phyloP scores from a whole-genome alignment of 1,139 yeast species.

The Entelexis sorbosivorans region DNA sequence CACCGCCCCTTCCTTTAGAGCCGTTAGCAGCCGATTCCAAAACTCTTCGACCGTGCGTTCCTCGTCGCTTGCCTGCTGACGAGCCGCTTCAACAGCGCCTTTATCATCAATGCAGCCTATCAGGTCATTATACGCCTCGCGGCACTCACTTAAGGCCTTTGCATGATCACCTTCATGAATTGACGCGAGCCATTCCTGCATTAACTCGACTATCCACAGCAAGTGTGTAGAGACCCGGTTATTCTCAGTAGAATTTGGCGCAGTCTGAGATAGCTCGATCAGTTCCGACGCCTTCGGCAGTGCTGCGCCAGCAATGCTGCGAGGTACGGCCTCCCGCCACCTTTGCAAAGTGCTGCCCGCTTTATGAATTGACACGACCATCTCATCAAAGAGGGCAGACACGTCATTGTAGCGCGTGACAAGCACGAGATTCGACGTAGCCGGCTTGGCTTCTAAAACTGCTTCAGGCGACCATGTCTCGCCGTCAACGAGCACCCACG shows the following conservation, averaged over 20 bases:
- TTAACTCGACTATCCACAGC: neutral
- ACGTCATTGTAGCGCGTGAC: constrained; percentile 4
- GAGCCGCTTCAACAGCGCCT: neutral
- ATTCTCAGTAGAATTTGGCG: neutral
- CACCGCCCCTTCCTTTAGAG: neutral
- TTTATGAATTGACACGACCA: neutral
- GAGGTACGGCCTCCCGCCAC: neutral
- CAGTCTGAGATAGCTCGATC: neutral
- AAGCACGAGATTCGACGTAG: neutral
- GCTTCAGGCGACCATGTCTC: constrained; percentile 5
- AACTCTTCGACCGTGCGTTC: neutral
- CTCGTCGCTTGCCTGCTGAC: neutral
- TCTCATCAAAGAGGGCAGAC: neutral
- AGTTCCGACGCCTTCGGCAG: neutral
- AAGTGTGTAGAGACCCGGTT: neutral
- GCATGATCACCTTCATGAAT: neutral
- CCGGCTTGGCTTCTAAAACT: neutral
- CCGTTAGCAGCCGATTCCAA: neutral
- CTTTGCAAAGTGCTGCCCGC: neutral
- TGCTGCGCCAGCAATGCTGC: neutral
- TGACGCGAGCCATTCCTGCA: neutral
- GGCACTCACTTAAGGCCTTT: neutral
- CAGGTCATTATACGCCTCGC: neutral
- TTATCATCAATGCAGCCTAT: neutral
- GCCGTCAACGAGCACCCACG: constrained; percentile 3